phyloP scores from a whole-genome alignment of 495 filamentous ascomycete genomes.

The Pseudoneurospora amorphoporcata region DNA sequence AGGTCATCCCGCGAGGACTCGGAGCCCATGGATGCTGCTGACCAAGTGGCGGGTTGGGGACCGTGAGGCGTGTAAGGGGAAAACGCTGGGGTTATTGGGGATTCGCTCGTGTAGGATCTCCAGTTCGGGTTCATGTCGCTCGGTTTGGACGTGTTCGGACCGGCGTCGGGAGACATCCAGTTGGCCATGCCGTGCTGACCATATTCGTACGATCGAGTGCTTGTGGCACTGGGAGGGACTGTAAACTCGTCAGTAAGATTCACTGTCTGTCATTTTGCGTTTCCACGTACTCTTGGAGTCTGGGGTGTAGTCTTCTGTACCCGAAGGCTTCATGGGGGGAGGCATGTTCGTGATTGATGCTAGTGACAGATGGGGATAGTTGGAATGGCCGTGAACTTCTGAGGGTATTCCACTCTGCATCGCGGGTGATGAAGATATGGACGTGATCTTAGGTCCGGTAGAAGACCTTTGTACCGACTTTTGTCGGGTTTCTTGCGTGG shows the following conservation, averaged over 20 bases:
- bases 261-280: neutral
- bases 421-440: slow-evolving; percentile 41
- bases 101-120: slow-evolving; percentile 28
- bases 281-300: slow-evolving; percentile 32
- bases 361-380: slow-evolving; percentile 38
- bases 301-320: slow-evolving; percentile 26
- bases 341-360: slow-evolving; percentile 39
- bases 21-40: slow-evolving; percentile 21
- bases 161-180: slow-evolving; percentile 34
- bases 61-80: slow-evolving; percentile 31
- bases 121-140: slow-evolving; percentile 26
- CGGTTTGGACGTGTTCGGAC: slow-evolving; percentile 24
- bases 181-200: slow-evolving; percentile 29
- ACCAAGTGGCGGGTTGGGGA: slow-evolving; percentile 31
- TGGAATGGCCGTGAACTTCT: slow-evolving; percentile 31
- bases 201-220: slow-evolving; percentile 27
- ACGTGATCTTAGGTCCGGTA: slow-evolving; percentile 30
- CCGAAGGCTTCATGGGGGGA: slow-evolving; percentile 32
- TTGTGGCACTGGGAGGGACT: slow-evolving; percentile 27
- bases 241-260: slow-evolving; percentile 20
- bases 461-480: slow-evolving; percentile 30
- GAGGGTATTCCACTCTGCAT: slow-evolving; percentile 32
- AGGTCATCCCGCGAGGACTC: slow-evolving; percentile 25
- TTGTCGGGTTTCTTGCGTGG: slow-evolving; percentile 34
- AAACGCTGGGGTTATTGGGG: slow-evolving; percentile 31